Base-by-base conservation (phyloP, 2,329 filamentous ascomycete species). In the Diaporthe velutina region DNA sequence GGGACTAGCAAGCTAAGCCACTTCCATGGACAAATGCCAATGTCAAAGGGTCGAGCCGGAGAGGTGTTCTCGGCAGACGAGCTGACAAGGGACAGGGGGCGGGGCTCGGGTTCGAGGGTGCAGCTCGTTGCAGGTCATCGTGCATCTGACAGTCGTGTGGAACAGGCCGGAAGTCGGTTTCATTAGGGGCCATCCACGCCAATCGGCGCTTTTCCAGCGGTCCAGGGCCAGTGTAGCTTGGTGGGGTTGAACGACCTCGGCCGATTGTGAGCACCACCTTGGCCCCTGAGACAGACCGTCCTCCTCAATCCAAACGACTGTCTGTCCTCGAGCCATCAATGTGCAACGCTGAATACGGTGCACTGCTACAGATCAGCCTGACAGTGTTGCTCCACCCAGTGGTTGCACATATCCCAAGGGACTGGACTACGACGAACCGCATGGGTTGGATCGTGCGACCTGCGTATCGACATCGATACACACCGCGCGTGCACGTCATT, bases 41-140 rank as follows among this genome's bases (percentile, higher is more conserved):
- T 50, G 42, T 52, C 61, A 67, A 67, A 67, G 42, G 61, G 61
- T n/a, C 61, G 15, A 67, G 61, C 61, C 22, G 4, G 45, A 50
- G 45, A 52, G 42, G 61, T 52, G 61, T 67, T 48, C 61, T 67
- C 61, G 42, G 61, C 42, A 25, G 61, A 50, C 6, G 22, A 35
- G 22, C 61, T 50, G 45, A 50, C 22, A 50, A 67, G 42, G 30
- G 61, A 33, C 61, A 67, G 42, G 42, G 38, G 19, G 25, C 17
- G 40, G 40, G 40, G 19, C 38, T n/a, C 10, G 10, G 42, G 28
- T 17, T n/a, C 12, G 19, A 66, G 40, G 40, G 28, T 48, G 60
- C 42, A 4, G 40, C 40, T 48, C 28, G 28, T 3, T 13, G 60
- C 42, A 60, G 57, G 40, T 66, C 42, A n/a, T 35, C 15, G 61